Base-by-base conservation (phyloP, 345 rosid species). In the Acer saccharum region DNA sequence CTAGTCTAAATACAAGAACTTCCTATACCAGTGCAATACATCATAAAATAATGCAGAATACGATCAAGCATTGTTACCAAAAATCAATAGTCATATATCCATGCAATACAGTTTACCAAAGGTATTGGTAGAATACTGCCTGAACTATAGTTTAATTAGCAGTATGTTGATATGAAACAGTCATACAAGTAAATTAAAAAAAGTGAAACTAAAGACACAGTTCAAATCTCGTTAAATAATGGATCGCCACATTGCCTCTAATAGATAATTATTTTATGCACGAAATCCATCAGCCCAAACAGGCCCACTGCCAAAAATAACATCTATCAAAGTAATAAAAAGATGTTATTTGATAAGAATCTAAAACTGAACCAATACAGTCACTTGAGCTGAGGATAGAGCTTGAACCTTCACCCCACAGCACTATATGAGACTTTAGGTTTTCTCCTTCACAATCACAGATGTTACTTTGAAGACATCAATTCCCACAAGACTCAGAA, bases 401-500 rank as follows among this genome's bases (percentile, higher is more conserved):
- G 57, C 58, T 43, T 62, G 67, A 62, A 16, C 43, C 7, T n/a
- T 71, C 14, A 73, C 29, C 76, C 8, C 76, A 61, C 12, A 27
- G 57, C 9, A 25, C 32, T 44, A 44, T 41, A 7, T 41, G 43
- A 62, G 29, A 62, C 48, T 16, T 9, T 62, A 25, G 75, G 50
- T 6, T 57, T 27, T 52, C 13, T 3, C 44, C 62, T 74, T 74
- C 60, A 25, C 27, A 63, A 25, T 13, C 3, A 64, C 55, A 20
- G 41, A 76, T 64, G 79, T 73, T 66, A 72, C 62, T 13, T 66
- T 21, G 58, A 32, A 64, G 25, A 76, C 79, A 85, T 75, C 64
- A n/a, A 64, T 41, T 71, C 73, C 61, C 41, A 74, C 43, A 73
- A 67, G 61, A 76, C 50, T 2, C 46, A 67, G 3, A 58, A 46